Evolutionary conservation across 169 alveolate genomes (phyloP).

Genomic region (Plasmodium gonderi): DNA sequence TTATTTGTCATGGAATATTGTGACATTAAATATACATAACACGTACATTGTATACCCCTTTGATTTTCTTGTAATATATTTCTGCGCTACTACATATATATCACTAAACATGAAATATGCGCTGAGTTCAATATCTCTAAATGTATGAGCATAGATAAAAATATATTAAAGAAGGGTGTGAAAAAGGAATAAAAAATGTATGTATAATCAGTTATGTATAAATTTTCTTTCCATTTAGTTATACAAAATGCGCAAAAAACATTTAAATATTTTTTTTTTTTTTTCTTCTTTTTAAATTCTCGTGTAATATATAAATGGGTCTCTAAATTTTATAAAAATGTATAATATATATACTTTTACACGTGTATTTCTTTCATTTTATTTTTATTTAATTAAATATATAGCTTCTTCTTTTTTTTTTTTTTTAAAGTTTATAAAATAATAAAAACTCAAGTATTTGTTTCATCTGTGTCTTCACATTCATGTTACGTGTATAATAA

Average conservation of each 20-base stretch:
- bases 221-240: neutral
- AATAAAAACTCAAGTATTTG: neutral
- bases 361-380: neutral
- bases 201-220: conserved; percentile 10
- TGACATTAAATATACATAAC: conserved; percentile 32
- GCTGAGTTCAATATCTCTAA: neutral
- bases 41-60: conserved; percentile 1
- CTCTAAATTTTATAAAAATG: too few relatives aligned
- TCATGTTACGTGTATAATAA: neutral
- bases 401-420: conserved; percentile 1
- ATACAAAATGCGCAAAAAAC: neutral
- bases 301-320: conserved; percentile 4
- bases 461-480: neutral
- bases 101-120: neutral
- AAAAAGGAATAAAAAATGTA: conserved; percentile 4
- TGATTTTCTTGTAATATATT: conserved; percentile 26
- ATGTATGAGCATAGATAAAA: conserved; percentile 15
- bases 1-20: conserved; percentile 2
- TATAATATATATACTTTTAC: too few relatives aligned
- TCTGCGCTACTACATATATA: conserved; percentile 17
- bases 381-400: neutral
- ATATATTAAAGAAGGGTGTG: conserved; percentile 9
- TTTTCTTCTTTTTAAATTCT: neutral
- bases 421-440: neutral
- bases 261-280: neutral